Evolutionary conservation across 345 rosid species (phyloP).

Genomic region (Combretum micranthum): DNA sequence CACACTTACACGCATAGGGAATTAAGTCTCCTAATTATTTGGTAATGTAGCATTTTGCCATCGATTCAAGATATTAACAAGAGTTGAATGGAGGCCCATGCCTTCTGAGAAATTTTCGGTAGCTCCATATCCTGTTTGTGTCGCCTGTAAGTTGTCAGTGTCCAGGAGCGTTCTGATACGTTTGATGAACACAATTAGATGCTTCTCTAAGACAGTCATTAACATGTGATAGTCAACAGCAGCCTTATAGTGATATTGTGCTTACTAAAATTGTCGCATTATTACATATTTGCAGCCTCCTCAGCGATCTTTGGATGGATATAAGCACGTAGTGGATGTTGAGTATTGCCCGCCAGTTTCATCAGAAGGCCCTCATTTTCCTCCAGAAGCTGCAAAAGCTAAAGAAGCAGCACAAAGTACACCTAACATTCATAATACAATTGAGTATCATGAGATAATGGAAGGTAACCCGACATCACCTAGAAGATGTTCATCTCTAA

Average conservation of each 20-base stretch:
- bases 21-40: no score
- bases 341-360: conserved; percentile 82
- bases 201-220: no score
- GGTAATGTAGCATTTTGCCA: no score
- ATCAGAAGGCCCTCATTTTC: conserved; percentile 78
- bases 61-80: no score
- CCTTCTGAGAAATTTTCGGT: no score
- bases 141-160: no score
- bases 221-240: no score
- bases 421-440: conserved; percentile 51
- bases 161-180: no score
- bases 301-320: conserved; percentile 77
- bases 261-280: neutral
- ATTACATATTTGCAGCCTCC: conserved; percentile 54
- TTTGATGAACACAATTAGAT: no score
- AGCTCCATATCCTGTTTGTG: no score
- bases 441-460: conserved; percentile 72
- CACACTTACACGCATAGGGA: no score
- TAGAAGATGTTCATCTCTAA: neutral
- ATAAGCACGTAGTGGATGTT: conserved; percentile 90
- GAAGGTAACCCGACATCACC: conserved; percentile 48
- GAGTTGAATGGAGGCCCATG: no score
- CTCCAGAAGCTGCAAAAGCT: conserved; percentile 83
- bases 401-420: conserved; percentile 82
- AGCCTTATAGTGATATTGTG: neutral